These are phyloP conservation scores for Domatiomyces globalis DNA, from an alignment of 2,329 filamentous ascomycete genomes.

Conservation along the genomic window DNA sequence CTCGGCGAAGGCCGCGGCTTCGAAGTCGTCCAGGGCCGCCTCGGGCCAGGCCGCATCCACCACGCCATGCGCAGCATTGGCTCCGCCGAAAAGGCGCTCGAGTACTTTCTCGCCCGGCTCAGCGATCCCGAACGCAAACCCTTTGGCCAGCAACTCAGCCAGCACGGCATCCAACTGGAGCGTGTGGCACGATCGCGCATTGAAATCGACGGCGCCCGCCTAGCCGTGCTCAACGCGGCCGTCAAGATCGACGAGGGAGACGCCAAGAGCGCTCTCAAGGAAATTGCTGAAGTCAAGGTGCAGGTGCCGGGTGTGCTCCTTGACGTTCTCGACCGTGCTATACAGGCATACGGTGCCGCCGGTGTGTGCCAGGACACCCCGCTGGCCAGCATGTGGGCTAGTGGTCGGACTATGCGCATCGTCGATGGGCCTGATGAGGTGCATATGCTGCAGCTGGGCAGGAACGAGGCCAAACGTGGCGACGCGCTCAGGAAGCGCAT, in stretches of 20 bases:
- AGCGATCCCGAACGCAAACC: slow-evolving; percentile 84
- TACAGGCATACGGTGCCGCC: slow-evolving; percentile 79
- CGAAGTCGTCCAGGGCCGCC: slow-evolving; percentile 93
- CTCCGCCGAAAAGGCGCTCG: slow-evolving; percentile 73
- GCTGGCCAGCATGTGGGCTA: slow-evolving; percentile 55
- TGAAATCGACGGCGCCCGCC: slow-evolving; percentile 80
- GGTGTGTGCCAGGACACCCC: slow-evolving; percentile 92
- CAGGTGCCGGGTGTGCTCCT: slow-evolving; percentile 73
- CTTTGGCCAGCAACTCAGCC: slow-evolving; percentile 71
- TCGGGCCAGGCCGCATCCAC: slow-evolving; percentile 92
- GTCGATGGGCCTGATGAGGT: slow-evolving; percentile 95
- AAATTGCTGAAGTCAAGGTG: slow-evolving; percentile 75
- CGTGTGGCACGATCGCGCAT: slow-evolving; percentile 86
- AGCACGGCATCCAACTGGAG: slow-evolving; percentile 88
- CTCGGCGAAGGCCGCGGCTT: slow-evolving; percentile 88
- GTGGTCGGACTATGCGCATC: slow-evolving; percentile 72
- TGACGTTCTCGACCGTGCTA: slow-evolving; percentile 78
- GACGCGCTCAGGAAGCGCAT: slow-evolving; percentile 15
- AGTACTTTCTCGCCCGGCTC: slow-evolving; percentile 86
- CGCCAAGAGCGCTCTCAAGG: slow-evolving; percentile 74
- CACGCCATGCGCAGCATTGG: slow-evolving; percentile 94
- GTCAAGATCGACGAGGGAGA: slow-evolving; percentile 82
- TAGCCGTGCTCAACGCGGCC: slow-evolving; percentile 84
- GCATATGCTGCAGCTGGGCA: slow-evolving; percentile 49
- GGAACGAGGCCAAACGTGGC: slow-evolving; percentile 41